Conservation (phyloP, 106 monocot genomes). For the Dendrobium chrysotoxum region DNA sequence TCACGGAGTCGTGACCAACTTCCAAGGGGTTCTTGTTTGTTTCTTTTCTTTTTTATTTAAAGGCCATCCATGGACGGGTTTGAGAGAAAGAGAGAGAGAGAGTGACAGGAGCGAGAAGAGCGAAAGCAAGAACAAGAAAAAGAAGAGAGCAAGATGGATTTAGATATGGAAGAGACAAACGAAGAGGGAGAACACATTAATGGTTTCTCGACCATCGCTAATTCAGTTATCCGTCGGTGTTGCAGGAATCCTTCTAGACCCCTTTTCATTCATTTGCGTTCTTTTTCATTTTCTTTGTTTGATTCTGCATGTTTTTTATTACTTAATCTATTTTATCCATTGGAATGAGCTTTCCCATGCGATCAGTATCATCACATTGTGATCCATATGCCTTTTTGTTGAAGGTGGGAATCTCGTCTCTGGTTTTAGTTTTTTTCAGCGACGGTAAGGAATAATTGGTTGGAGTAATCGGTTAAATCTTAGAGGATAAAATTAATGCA, state of each 20-base stretch:
- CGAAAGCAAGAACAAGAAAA: background rate
- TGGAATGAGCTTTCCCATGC: background rate
- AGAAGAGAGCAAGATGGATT: background rate
- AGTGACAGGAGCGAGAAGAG: background rate
- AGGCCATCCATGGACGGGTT: too few relatives aligned
- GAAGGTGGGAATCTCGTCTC: background rate
- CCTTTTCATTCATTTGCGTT: background rate
- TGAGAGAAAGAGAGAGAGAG: too few relatives aligned
- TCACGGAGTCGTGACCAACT: too few relatives aligned
- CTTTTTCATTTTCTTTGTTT: background rate
- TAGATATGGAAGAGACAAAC: background rate
- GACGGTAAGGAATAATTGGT: background rate
- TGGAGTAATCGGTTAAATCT: background rate
- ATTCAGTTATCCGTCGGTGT: constrained; percentile 71
- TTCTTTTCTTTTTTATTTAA: too few relatives aligned
- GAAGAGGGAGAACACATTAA: background rate
- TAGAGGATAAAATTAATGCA: background rate
- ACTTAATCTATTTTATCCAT: background rate
- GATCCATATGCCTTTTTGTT: background rate
- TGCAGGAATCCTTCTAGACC: constrained; percentile 25
- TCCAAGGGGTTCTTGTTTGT: too few relatives aligned
- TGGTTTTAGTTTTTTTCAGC: background rate
- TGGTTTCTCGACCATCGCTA: constrained; percentile 52
- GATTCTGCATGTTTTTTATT: background rate
- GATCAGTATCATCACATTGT: background rate